Conservation (phyloP, 2,329 filamentous ascomycete genomes). For the Colletotrichum eremochloae region DNA sequence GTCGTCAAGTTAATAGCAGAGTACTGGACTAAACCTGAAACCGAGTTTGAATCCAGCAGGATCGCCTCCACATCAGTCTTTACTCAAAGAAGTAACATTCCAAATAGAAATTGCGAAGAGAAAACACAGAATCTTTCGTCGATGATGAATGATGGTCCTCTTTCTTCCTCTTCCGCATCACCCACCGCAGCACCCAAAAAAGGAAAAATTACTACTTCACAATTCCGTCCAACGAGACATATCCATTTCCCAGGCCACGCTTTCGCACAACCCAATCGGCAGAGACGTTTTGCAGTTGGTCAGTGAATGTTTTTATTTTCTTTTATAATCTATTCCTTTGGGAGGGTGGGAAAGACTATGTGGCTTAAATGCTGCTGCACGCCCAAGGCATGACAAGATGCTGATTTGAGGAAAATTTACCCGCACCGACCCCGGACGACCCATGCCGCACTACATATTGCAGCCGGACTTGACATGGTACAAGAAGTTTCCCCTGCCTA, state of each 20-base stretch:
- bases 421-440: conserved; percentile 21
- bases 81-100: no score
- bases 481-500: no score
- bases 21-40: background rate
- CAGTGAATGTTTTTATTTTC: background rate
- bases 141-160: background rate
- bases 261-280: conserved; percentile 1
- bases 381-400: conserved; percentile 1
- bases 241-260: background rate
- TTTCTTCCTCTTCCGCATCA: background rate
- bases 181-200: background rate
- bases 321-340: background rate
- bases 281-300: background rate
- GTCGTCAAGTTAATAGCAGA: background rate
- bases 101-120: no score
- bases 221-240: conserved; percentile 23
- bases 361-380: conserved; percentile 25
- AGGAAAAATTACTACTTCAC: conserved; percentile 12
- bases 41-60: accelerated
- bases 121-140: background rate
- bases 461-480: background rate
- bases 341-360: background rate
- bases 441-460: conserved; percentile 16
- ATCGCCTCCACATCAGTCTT: background rate
- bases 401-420: conserved; percentile 41